phyloP scores from a whole-genome alignment of 768 basidiomycete species.

The Tylopilus plumbeoviolaceoides region DNA sequence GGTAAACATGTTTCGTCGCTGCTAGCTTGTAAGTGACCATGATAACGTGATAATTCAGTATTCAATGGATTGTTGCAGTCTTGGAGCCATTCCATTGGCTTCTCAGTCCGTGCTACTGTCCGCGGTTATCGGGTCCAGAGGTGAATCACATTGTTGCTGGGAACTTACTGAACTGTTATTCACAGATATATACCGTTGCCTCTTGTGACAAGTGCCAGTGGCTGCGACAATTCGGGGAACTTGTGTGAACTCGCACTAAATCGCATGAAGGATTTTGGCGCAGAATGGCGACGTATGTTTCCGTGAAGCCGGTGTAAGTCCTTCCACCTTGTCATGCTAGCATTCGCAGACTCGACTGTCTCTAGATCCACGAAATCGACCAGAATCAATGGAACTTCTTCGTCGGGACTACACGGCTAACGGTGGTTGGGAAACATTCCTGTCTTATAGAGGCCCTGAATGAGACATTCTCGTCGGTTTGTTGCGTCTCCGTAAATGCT shows the following conservation, averaged over 20 bases:
- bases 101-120: conserved; percentile 83
- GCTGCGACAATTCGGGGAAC: conserved; percentile 97
- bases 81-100: conserved; percentile 79
- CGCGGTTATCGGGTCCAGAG: conserved; percentile 88
- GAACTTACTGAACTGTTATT: neutral
- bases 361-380: conserved; percentile 92
- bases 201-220: conserved; percentile 90
- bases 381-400: conserved; percentile 91
- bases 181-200: conserved; percentile 93
- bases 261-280: conserved; percentile 99
- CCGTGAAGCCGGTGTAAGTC: conserved; percentile 92
- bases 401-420: conserved; percentile 95
- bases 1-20: conserved; percentile 35
- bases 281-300: conserved; percentile 97
- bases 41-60: neutral
- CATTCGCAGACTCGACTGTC: conserved; percentile 1
- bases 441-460: conserved; percentile 98
- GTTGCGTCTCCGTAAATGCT: conserved; percentile 89
- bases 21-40: conserved; percentile 44
- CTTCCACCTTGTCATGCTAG: neutral
- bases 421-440: conserved; percentile 98
- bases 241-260: conserved; percentile 89
- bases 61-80: conserved; percentile 36
- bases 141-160: conserved; percentile 36
- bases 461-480: conserved; percentile 94